Evolutionary conservation across 176 grass and related monocot species (phyloP), one percentile per base, ranked within the genome.

Genomic region (Chrysopogon serrulatus): DNA sequence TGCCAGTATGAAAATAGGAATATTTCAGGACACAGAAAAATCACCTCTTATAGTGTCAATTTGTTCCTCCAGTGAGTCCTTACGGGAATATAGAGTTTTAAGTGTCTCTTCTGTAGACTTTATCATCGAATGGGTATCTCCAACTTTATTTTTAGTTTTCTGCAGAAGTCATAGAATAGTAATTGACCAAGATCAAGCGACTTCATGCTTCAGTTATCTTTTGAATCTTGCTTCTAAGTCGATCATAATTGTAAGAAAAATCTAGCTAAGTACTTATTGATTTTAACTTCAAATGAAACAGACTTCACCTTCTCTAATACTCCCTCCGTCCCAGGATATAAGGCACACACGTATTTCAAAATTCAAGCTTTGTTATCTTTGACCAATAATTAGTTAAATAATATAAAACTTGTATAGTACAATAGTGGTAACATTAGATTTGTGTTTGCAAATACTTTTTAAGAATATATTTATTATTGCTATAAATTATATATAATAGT

Each of bases 41-140:
- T 37, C 45, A 86, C 76, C 84, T 86, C 79, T 36, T 27, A 79
- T 66, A 5, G 2, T 39, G 16, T 5, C 10, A 79, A 79, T 62
- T 79, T 47, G 3, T 62, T 79, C 8, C 66, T 79, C 66, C 40
- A 72, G 1, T 28, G 41, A 30, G 35, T 23, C 19, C 75, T 79
- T 63, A 5, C 10, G 31, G 49, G 75, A 71, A 63, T 39, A 35
- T 63, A 86, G 10, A 71, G 4, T 1, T 62, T 37, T 2, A 62
- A 79, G 77, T 1, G 19, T 8, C 19, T 36, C 26, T 72, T 79
- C 31, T 47, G 10, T 10, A 27, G 66, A 79, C 17, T 2, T 1
- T 24, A 86, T 79, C 30, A 49, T 36, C 3, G 31, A 62, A 47
- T 5, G 3, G 42, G 68, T 86, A 39, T 48, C 32, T 74, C 15